Percentiles rank a stretch among this genome's conserved stretches.
Conservation (phyloP, 164 flowering plant genomes). For the Chimonanthus praecox region DNA sequence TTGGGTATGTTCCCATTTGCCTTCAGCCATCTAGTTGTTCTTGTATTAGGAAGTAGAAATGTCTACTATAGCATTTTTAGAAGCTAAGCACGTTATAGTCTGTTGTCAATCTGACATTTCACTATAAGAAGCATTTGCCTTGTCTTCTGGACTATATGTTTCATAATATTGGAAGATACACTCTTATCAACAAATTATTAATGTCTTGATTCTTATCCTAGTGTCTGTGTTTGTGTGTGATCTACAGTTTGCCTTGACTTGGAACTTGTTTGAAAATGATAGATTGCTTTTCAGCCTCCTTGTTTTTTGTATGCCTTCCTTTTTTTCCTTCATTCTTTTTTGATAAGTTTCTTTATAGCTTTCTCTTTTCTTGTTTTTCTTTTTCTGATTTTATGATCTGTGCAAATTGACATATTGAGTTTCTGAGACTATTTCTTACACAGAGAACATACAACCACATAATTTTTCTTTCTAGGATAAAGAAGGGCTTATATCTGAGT, state of each 20-base stretch:
- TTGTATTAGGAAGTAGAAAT: neutral
- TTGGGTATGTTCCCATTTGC: constrained; percentile 24
- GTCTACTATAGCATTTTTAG: neutral
- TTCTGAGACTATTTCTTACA: no score
- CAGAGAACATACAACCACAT: neutral
- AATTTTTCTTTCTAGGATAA: constrained; percentile 22
- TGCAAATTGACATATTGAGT: no score
- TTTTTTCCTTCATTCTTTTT: neutral
- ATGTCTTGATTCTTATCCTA: neutral
- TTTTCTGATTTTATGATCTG: neutral
- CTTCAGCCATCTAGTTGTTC: neutral
- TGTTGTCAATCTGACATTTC: neutral
- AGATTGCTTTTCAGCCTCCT: neutral
- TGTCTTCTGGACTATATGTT: neutral
- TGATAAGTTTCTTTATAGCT: neutral
- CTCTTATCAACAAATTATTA: neutral
- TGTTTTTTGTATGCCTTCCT: neutral
- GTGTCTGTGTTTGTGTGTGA: neutral
- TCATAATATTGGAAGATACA: neutral
- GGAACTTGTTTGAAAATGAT: neutral
- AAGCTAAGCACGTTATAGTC: neutral
- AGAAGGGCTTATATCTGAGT: constrained; percentile 27
- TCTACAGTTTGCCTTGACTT: neutral
- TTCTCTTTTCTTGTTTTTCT: neutral
- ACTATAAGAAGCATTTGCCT: no score